Base-by-base conservation (phyloP, 805 yeast genomes). In the Starmerella floricola region DNA sequence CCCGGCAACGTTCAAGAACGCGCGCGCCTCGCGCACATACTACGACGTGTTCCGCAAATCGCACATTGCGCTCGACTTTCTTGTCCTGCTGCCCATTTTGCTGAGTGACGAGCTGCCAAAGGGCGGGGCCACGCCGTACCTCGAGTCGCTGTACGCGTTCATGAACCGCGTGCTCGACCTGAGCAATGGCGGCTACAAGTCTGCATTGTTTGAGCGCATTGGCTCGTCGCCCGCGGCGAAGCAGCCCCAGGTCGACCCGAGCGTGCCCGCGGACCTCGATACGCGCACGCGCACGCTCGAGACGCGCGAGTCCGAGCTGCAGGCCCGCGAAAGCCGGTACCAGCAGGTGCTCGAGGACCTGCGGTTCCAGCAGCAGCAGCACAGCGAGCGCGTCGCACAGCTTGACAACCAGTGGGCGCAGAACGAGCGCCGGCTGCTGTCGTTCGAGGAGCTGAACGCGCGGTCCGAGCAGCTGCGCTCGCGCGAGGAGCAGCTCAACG, bases 51-150 rank as follows among this genome's bases (percentile, higher is more conserved):
- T 63, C 56, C 65, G 72, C 52, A 68, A 70, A 57, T 56, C 73
- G 51, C 74, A 73, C 34, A 59, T 83, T 46, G 75, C 79, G 47
- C 66, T 81, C 32, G 96, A 87, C 62, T 67, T 85, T 56, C 65
- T 85, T 33, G 64, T 87, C 41, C 69, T 87, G 47, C 94, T 85
- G 56, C 94, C 95, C 4, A 87, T 87, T 40, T 65, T 87, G 42
- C 66, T 86, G 44, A 94, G 91, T n/a, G 95, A 86, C 62, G 95
- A 86, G 57, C 73, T 74, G 56, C 42, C 53, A 12, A 52, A 52
- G 41, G 78, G 79, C 37, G 77, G 85, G 41, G 79, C 80, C 58
- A 84, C 95, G 0, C 95, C 96, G 2, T 87, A 87, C 58, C 67
- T 87, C 58, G 96, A 87, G 62, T 83, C 83, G 52, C 63, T 84